Evolutionary conservation across 106 monocot species (phyloP).

Genomic region (Agapanthus africanus): DNA sequence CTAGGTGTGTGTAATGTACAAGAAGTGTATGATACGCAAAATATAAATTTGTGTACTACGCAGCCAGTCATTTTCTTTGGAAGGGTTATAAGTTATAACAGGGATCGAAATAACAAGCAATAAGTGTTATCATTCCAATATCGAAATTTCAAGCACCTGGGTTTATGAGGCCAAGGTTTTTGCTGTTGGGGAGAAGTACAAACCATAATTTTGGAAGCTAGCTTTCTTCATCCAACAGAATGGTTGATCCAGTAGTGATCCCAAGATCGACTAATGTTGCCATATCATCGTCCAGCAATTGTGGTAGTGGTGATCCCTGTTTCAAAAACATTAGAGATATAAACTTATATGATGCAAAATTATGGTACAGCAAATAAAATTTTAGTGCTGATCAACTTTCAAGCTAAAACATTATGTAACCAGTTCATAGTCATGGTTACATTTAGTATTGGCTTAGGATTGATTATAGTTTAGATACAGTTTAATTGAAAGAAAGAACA

Average conservation of each 20-base stretch:
- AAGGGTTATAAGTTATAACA: background rate
- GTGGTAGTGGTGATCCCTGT: constrained; percentile 76
- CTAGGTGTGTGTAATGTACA: background rate
- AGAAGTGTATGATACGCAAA: background rate
- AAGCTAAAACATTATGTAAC: too few relatives aligned
- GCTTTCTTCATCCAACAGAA: constrained; percentile 77
- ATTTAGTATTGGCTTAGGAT: too few relatives aligned
- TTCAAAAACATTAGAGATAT: too few relatives aligned
- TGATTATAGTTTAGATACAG: too few relatives aligned
- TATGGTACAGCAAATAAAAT: too few relatives aligned
- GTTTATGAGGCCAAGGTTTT: background rate
- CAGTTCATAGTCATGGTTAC: too few relatives aligned
- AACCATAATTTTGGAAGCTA: background rate
- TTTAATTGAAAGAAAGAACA: too few relatives aligned
- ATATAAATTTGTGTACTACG: too few relatives aligned
- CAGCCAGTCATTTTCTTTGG: background rate
- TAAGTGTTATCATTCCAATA: background rate
- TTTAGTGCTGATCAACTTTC: too few relatives aligned
- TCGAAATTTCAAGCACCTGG: background rate
- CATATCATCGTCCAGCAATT: constrained; percentile 74
- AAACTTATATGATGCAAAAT: background rate
- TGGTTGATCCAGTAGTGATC: constrained; percentile 34
- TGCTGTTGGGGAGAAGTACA: background rate
- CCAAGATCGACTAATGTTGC: constrained; percentile 59
- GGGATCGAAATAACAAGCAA: background rate